Base-by-base conservation (phyloP, 2,329 filamentous ascomycete species). In the Phialophora expanda region DNA sequence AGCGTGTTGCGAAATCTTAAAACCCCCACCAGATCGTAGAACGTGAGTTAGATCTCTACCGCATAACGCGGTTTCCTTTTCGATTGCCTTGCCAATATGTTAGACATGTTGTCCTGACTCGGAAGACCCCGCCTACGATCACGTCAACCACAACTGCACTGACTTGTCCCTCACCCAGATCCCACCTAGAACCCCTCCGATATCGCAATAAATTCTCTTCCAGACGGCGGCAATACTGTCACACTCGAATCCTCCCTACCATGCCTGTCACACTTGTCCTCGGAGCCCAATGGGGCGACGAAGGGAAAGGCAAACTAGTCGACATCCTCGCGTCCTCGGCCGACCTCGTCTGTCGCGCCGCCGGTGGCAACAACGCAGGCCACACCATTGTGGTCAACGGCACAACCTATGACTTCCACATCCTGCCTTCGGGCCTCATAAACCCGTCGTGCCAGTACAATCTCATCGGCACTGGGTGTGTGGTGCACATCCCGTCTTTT, bases 221-320 rank as follows among this genome's bases (percentile, higher is more conserved):
- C 17, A n/a, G 17, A 20, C 38, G 17, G 38, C 38, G 38, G 4
- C 38, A 24, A 17, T n/a, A 34, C 53, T 61, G 22, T 59, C 30
- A 38, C 9, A 28, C 54, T 26, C 46, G 11, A 50, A 11, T 48
- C 50, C 61, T 44, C 8, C 38, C 38, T 38, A 55, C 50, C 50
- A 73, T 73, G 71, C 75, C 74, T 66, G 77, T 81, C 63, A 79
- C 80, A 58, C 77, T 82, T 61, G 78, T 82, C 70, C 73, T 82
- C 58, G 80, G 80, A 66, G 75, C 77, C 70, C 80, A 82, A 75
- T 82, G 79, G 77, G 80, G 80, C 71, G 80, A 82, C 76, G 80
- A 82, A 76, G 80, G 80, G 78, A 82, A 82, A 74, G 80, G 80
- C 57, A 82, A 82, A 73, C 80, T 82, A 50, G 80, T 79, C 68